Percentiles rank a stretch among this genome's conserved stretches.
These are phyloP conservation scores for Chimonanthus salicifolius DNA, from an alignment of 164 flowering plant genomes.

Conservation along the genomic window DNA sequence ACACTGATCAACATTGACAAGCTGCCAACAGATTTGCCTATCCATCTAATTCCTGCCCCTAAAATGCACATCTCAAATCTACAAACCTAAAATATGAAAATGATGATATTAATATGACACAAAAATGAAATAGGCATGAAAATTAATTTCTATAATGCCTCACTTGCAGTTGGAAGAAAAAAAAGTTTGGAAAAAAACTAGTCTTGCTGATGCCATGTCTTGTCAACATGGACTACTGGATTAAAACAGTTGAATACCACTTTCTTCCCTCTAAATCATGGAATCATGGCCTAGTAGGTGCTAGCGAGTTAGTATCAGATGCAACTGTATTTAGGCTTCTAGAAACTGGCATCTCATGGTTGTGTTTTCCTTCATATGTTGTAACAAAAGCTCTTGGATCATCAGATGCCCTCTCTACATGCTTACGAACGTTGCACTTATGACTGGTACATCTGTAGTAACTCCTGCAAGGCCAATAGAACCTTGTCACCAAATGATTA, in stretches of 20 bases:
- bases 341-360: constrained; percentile 65
- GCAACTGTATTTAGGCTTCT: constrained; percentile 28
- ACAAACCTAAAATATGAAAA: not conserved
- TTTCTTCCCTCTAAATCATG: not conserved
- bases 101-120: not conserved
- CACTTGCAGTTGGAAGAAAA: not conserved
- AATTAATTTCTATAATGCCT: not conserved
- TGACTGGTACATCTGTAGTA: constrained; percentile 40
- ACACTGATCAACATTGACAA: not conserved
- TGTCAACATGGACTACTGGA: not conserved
- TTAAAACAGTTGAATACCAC: not conserved
- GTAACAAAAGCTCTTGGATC: constrained; percentile 79
- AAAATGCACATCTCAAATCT: not conserved
- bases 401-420: constrained; percentile 77
- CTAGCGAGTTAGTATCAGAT: constrained; percentile 30
- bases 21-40: not conserved
- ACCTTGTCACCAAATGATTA: no score
- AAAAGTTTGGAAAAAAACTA: not conserved
- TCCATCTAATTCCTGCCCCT: not conserved
- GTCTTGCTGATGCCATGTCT: not conserved
- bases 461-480: constrained; percentile 50
- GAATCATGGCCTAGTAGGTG: constrained; percentile 13
- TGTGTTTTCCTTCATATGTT: constrained; percentile 87
- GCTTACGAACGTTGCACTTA: constrained; percentile 78
- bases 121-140: not conserved